Evolutionary conservation across 345 rosid species (phyloP), one percentile per base, ranked within the genome.

Genomic region (Pistacia atlantica): DNA sequence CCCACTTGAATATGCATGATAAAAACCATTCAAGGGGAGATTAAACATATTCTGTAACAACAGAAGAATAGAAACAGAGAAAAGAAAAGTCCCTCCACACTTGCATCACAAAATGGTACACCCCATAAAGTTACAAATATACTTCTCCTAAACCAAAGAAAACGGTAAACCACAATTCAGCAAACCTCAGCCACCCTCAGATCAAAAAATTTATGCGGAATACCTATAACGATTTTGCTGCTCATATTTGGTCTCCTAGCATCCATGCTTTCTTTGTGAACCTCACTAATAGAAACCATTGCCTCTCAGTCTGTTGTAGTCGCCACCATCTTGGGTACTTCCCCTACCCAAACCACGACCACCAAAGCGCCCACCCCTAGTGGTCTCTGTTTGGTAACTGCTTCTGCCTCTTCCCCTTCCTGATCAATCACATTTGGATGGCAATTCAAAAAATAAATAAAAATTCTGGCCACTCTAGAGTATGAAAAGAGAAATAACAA

Each of bases 341-440:
- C 92, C 95, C 83, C 97, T 87, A 42, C 95, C 92, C 60, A 69
- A 80, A 75, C 80, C 65, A 33, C 92, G 97, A 25, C 84, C 80
- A 73, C 91, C 84, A 64, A 84, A 85, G 72, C 90, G 87, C 16
- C 92, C 46, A 42, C 46, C 94, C 78, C 98, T 89, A 49, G 91
- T 77, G 54, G 91, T 81, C 58, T 96, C 99, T 9, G 85, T 75
- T 75, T 78, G 93, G 80, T 89, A 92, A 37, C 91, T 78, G 0
- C 93, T 89, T 64, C 99, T 80, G 75, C 99, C 94, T 20, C 98
- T 84, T 71, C 97, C 96, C 80, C 99, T 84, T 79, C 90, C 90
- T 83, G 83, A 72, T 80, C 80, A 77, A 64, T 45, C 37, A 22
- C 68, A 72, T 68, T 20, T 28, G 33, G 17, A 65, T 58, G 49